A percentile compares a stretch with the other conserved stretches of the same genome.
These are phyloP conservation scores for Clohesyomyces aquaticus DNA, from an alignment of 495 filamentous ascomycete species.

Conservation along the genomic window DNA sequence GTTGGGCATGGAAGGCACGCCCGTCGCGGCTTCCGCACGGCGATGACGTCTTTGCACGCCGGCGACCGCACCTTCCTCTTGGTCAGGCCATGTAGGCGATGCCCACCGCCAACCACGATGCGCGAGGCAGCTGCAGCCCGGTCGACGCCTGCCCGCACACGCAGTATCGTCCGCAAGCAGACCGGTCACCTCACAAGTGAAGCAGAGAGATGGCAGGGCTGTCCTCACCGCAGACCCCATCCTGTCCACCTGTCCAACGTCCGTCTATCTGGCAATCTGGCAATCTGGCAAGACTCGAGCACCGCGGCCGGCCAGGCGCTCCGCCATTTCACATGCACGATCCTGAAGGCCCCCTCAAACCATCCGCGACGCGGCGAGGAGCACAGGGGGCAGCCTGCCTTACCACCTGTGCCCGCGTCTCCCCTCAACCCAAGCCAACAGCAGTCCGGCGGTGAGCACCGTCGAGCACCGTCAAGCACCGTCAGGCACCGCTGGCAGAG, in stretches of 20 bases:
- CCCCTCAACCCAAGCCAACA: conserved; percentile 1
- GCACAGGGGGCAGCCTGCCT: conserved; percentile 14
- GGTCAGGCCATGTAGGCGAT: neutral
- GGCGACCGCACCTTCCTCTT: neutral
- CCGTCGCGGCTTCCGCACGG: conserved; percentile 18
- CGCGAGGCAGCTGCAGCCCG: neutral
- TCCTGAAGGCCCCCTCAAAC: neutral
- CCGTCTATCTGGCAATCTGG: neutral
- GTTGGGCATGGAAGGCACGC: conserved; percentile 7
- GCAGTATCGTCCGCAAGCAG: neutral
- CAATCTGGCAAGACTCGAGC: neutral
- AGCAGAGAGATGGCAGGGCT: neutral
- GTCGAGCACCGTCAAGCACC: conserved; percentile 26
- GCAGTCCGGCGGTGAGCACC: neutral
- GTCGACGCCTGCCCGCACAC: neutral
- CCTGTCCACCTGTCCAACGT: no score
- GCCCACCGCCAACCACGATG: neutral
- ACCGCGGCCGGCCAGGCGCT: neutral
- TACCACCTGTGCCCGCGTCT: neutral
- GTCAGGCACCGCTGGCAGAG: conserved; percentile 13
- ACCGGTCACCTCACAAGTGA: neutral
- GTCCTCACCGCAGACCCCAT: no score
- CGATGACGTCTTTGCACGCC: conserved; percentile 15
- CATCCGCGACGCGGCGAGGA: conserved; percentile 4
- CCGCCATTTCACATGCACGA: neutral